Percentiles rank a stretch among this genome's conserved stretches.
phyloP scores from a whole-genome alignment of 768 basidiomycete genomes.

The Pulveroboletus frians region DNA sequence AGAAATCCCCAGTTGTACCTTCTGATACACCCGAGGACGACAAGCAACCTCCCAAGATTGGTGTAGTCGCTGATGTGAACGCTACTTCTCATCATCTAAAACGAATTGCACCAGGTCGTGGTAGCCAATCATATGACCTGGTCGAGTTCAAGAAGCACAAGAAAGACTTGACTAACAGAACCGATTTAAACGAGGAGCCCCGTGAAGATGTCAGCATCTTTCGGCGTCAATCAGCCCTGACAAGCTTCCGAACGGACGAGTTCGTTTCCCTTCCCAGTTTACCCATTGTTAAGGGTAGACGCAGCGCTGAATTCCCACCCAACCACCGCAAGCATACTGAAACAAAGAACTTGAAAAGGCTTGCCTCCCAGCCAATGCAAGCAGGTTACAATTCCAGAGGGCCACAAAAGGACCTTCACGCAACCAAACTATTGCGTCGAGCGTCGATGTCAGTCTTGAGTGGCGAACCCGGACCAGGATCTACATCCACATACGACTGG shows the following conservation, averaged over 20 bases:
- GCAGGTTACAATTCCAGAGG: not conserved
- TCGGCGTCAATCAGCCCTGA: not conserved
- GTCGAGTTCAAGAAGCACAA: not conserved
- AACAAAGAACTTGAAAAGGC: not conserved
- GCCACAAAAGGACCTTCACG: conserved; percentile 2
- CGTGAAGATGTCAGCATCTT: not conserved
- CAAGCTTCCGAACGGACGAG: not conserved
- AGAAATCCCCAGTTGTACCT: conserved; percentile 15
- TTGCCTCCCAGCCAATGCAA: not conserved
- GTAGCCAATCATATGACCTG: not conserved
- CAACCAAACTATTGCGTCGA: conserved; percentile 13
- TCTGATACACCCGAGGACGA: conserved; percentile 25
- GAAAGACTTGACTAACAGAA: not conserved
- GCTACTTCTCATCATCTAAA: conserved; percentile 10
- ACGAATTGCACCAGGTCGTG: conserved; percentile 5
- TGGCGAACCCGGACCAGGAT: not conserved
- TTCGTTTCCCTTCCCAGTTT: not conserved
- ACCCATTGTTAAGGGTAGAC: not conserved
- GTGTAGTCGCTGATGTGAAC: not conserved
- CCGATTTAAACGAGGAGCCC: not conserved
- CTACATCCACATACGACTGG: not conserved
- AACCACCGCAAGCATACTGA: not conserved
- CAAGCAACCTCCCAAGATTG: not conserved
- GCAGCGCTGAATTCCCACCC: not conserved
- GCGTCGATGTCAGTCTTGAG: not conserved